phyloP scores from a whole-genome alignment of 2,329 filamentous ascomycete species.

The Microcera coccophila region DNA sequence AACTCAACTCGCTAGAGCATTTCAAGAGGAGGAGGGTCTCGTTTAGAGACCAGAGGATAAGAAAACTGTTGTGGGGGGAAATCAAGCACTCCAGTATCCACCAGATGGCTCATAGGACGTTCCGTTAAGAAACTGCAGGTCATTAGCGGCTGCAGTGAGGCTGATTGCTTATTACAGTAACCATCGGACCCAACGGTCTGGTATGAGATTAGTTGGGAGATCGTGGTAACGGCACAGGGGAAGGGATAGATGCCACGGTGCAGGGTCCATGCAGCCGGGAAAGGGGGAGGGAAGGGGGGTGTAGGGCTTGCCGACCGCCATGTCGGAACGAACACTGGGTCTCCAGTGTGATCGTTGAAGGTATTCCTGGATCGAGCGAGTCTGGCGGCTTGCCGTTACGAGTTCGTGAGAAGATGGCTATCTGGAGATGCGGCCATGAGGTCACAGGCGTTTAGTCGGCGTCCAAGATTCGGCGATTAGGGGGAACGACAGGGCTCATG shows the following conservation, averaged over 20 bases:
- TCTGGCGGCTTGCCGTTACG: background rate
- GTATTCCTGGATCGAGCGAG: slow-evolving; percentile 13
- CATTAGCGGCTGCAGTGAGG: slow-evolving; percentile 34
- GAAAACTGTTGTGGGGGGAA: no score
- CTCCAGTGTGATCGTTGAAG: slow-evolving; percentile 17
- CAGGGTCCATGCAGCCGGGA: background rate
- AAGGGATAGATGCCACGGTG: background rate
- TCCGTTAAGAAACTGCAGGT: slow-evolving; percentile 28
- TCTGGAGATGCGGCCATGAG: slow-evolving; percentile 11
- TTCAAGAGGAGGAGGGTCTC: no score
- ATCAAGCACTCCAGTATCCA: no score
- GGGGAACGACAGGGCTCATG: background rate
- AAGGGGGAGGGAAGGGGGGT: background rate
- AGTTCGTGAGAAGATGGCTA: slow-evolving; percentile 2
- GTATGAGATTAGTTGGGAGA: background rate
- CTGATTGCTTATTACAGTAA: slow-evolving; percentile 37
- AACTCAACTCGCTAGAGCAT: no score
- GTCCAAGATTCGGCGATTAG: slow-evolving; percentile 7
- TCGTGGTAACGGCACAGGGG: background rate
- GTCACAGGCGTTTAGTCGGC: slow-evolving; percentile 16
- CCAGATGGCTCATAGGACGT: no score
- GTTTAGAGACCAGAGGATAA: no score
- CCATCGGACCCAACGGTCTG: slow-evolving; percentile 15
- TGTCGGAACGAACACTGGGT: slow-evolving; percentile 2
- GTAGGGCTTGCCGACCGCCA: background rate